Conservation (phyloP, 2,329 filamentous ascomycete species). For the Fusarium sp. region DNA sequence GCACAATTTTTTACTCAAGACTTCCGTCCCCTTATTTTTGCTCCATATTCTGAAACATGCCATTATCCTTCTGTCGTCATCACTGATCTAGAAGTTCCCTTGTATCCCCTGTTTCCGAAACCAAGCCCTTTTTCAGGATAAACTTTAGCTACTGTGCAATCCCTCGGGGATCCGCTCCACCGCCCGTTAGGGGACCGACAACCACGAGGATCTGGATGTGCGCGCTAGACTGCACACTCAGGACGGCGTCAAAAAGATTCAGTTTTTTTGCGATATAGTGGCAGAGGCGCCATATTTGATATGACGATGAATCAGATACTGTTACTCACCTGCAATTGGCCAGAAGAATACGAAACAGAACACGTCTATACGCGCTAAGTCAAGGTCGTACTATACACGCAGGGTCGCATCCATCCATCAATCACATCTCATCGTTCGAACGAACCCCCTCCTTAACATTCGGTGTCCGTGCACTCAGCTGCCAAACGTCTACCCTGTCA, state of each 20-base stretch:
- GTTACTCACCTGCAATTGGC: neutral
- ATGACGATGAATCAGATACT: neutral
- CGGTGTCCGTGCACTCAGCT: constrained; percentile 33
- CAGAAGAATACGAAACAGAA: constrained; percentile 12
- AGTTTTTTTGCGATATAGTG: too few species aligned
- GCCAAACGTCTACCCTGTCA: constrained; percentile 23
- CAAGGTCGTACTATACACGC: constrained; percentile 4
- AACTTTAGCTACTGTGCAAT: constrained; percentile 15
- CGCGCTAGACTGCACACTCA: too few species aligned
- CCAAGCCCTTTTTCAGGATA: constrained; percentile 9
- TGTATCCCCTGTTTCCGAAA: constrained; percentile 25
- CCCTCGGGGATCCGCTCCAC: constrained; percentile 23
- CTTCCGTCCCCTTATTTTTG: constrained; percentile 10
- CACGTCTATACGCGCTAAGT: constrained; percentile 5
- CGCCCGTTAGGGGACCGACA: constrained; percentile 14
- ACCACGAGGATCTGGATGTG: too few species aligned
- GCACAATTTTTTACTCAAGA: neutral
- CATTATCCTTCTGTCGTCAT: constrained; percentile 35
- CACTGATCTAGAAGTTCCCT: constrained; percentile 35
- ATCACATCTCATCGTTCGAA: neutral
- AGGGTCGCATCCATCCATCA: constrained; percentile 1
- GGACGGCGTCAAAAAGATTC: too few species aligned
- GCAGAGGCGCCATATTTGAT: too few species aligned
- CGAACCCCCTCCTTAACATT: constrained; percentile 30
- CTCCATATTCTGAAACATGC: constrained; percentile 29